Evolutionary conservation across 2,329 filamentous ascomycete species (phyloP), one percentile per base, ranked within the genome.

Genomic region (Botrytis medusae): DNA sequence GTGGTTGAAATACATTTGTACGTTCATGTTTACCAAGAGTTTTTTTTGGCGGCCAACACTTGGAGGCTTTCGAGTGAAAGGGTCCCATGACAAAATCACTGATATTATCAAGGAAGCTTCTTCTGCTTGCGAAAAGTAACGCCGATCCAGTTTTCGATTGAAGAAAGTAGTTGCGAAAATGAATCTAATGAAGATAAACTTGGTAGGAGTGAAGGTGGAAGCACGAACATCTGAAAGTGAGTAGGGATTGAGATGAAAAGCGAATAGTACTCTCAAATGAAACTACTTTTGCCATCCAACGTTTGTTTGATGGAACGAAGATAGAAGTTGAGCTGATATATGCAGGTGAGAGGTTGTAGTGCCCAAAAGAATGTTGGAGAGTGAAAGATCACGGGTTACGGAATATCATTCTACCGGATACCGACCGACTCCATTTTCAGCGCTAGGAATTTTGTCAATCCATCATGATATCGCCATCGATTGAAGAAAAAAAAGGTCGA

Each of bases 391-490:
- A 69, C 37, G 51, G 46, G 48, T 3, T 9, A 8, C 65, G 65
- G 65, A 69, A 42, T 57, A 69, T 42, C 37, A 25, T 69, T 69
- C 29, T 16, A 25, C 65, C 65, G 65, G 12, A 18, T 10, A 16
- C 65, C 65, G 37, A 32, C 51, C 6, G n/a, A 29, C 9, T 46
- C 34, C 54, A 70, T 37, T 70, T 70, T 51, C 54, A 34, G 3
- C 57, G 20, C 40, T 60, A 70, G 68, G 46, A 72, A 65, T 72
- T 72, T 72, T 65, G 67, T 34, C 42, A 71, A 48, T 57, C 60
- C 54, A 72, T 57, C 69, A 71, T 65, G 60, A 72, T 67, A 72
- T 72, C 37, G 60, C 69, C 69, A 72, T 72, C 60, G 18, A 67
- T 72, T 42, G 51, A 57, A 57, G 51, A n/a, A 42, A 67, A 71